These are phyloP conservation scores for Suillus paluster DNA, from an alignment of 768 basidiomycete species.

Conservation along the genomic window DNA sequence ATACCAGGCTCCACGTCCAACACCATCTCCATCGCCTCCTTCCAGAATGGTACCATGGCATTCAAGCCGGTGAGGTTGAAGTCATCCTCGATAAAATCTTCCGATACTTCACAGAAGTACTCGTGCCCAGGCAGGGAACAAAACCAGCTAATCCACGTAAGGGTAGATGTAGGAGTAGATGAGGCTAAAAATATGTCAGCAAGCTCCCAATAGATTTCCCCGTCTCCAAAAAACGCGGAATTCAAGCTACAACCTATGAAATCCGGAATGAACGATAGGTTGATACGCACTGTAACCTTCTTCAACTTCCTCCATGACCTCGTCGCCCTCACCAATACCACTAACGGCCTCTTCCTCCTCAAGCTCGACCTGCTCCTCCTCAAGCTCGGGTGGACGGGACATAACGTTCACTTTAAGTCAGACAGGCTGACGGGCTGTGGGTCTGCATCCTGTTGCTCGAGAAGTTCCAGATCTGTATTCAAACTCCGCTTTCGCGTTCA, in stretches of 20 bases:
- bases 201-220: slow-evolving; percentile 4
- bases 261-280: slow-evolving; percentile 16
- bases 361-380: slow-evolving; percentile 53
- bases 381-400: slow-evolving; percentile 44
- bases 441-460: slow-evolving; percentile 23
- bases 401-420: slow-evolving; percentile 32
- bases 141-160: slow-evolving; percentile 98
- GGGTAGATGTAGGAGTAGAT: slow-evolving; percentile 86
- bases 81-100: slow-evolving; percentile 99
- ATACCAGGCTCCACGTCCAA: slow-evolving; percentile 97
- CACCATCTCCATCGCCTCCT: slow-evolving; percentile 99
- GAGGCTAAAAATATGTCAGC: slow-evolving; percentile 58
- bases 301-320: slow-evolving; percentile 74
- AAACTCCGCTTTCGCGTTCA: slow-evolving; percentile 30
- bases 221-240: slow-evolving; percentile 1
- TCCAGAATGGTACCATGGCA: slow-evolving; percentile 98
- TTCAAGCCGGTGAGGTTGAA: slow-evolving; percentile 98
- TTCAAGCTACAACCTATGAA: slow-evolving; percentile 6
- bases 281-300: slow-evolving; percentile 77
- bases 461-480: slow-evolving; percentile 31
- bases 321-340: slow-evolving; percentile 66
- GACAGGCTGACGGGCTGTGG: slow-evolving; percentile 27
- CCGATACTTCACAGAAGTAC: slow-evolving; percentile 97
- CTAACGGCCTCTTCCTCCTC: slow-evolving; percentile 69
- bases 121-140: slow-evolving; percentile 94